A percentile compares a stretch with the other conserved stretches of the same genome.
Evolutionary conservation across 179 eudicot species (phyloP).

Genomic region (Beta lomatogona): DNA sequence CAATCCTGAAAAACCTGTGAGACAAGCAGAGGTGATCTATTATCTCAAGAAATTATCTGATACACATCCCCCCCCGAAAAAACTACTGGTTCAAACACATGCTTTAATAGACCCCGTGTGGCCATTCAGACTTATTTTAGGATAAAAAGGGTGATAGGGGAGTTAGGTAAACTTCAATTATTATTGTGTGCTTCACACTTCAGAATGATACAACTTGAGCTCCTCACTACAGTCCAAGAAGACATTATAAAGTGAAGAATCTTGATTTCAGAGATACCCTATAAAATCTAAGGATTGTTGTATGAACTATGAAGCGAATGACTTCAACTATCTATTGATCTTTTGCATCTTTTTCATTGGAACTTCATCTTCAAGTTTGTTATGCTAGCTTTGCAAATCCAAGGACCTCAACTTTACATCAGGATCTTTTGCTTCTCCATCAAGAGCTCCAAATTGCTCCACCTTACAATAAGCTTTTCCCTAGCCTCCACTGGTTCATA

Average conservation of each 20-base stretch:
- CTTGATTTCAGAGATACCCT: no score
- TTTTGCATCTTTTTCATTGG: not conserved
- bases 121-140: not conserved
- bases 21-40: not conserved
- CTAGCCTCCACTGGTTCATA: no score
- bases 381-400: not conserved
- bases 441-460: no score
- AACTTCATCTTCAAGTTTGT: no score
- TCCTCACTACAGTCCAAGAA: no score
- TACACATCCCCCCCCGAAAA: not conserved
- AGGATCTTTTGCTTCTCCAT: not conserved
- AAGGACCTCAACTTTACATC: not conserved
- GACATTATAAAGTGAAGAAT: no score
- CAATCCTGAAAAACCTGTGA: slow-evolving; percentile 83
- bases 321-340: not conserved
- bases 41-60: not conserved
- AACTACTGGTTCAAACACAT: not conserved
- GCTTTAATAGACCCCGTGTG: not conserved
- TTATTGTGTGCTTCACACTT: not conserved
- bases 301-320: no score
- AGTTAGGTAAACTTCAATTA: not conserved
- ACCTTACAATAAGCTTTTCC: no score
- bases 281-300: no score
- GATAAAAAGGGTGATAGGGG: not conserved
- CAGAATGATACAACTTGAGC: no score